Evolutionary conservation across 148 eudicot genomes (phyloP), one percentile per base, ranked within the genome.

Genomic region (Heliosperma pusillum): DNA sequence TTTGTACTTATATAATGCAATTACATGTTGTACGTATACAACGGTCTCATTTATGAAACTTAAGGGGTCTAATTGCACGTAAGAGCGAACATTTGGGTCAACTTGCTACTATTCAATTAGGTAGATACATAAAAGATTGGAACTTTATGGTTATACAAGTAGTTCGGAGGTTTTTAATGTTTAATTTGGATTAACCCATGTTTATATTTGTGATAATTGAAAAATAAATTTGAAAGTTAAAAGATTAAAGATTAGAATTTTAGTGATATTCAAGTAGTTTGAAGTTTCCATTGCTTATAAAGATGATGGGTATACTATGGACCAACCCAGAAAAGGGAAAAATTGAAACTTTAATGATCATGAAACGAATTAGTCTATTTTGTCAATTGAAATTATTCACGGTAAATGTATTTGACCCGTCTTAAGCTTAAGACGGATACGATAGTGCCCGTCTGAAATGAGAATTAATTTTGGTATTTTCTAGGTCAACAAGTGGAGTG

Each of bases 301-400:
- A 67, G 6, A 69, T 45, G 9, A 7, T 45, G 56, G 10, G 29
- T 47, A 24, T 10, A 12, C 47, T 45, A 44, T 69, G n/a, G 11
- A 45, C 7, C 29, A 22, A 69, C 72, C 59, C 55, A 24, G 30
- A 25, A 24, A 24, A 20, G 36, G 36, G 47, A 69, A 62, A 69
- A 70, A 27, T 64, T 72, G 66, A 42, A 55, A 56, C 27, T 53
- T 27, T 3, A 19, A n/a, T 22, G 26, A 29, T 52, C 71, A 74
- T 74, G 45, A 61, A 76, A n/a, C n/a, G n/a, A n/a, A 57, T 67
- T 67, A 40, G 52, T 36, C n/a, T 22, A 29, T 29, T 47, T 1
- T 47, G 2, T 47, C 53, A 50, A 47, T 47, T 3, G 40, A 33
- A n/a, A n/a, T n/a, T n/a, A n/a, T n/a, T n/a, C n/a, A 33, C 40